Base-by-base conservation (phyloP, 1,139 yeast species). In the Neolecta irregularis region DNA sequence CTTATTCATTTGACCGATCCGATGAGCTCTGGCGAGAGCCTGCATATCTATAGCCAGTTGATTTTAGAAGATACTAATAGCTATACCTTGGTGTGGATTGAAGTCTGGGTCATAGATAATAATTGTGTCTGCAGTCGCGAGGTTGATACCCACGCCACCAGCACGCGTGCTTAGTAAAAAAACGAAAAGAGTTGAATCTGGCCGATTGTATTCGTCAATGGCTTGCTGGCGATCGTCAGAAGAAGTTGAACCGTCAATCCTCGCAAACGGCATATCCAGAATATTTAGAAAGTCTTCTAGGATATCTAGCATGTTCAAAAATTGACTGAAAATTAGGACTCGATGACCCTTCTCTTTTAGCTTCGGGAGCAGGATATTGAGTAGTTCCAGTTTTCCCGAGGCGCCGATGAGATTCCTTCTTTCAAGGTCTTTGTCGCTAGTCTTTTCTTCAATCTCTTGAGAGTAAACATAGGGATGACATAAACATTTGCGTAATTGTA, bases 21-120 rank as follows among this genome's bases (percentile, higher is more conserved):
- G 69, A 58, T 79, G 92, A 0, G 92, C 92, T 60, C 93, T 69
- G 54, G 80, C 92, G 56, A 78, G 88, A 5, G 92, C 92, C 56
- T 79, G 93, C 50, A 79, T 67, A 69, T 79, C n/a, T n/a, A n/a
- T n/a, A n/a, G n/a, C n/a, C n/a, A n/a, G n/a, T n/a, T n/a, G n/a
- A n/a, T n/a, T n/a, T n/a, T n/a, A n/a, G n/a, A n/a, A n/a, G n/a
- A n/a, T n/a, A n/a, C n/a, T n/a, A n/a, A n/a, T n/a, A n/a, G n/a
- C n/a, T n/a, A n/a, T n/a, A n/a, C n/a, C 92, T 55, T 79, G 93
- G 60, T 79, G 92, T 2, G 93, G 93, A 53, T 79, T 79, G 88
- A 91, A 78, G 62, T 79, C 93, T 5, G 91, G 76, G 53, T 79
- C 93, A 50, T 78, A 78, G 41, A 79, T 78, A 46, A 79, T 74